Evolutionary conservation across 371 early-diverging fungal genomes (phyloP).

Genomic region (Mortierella sp.): DNA sequence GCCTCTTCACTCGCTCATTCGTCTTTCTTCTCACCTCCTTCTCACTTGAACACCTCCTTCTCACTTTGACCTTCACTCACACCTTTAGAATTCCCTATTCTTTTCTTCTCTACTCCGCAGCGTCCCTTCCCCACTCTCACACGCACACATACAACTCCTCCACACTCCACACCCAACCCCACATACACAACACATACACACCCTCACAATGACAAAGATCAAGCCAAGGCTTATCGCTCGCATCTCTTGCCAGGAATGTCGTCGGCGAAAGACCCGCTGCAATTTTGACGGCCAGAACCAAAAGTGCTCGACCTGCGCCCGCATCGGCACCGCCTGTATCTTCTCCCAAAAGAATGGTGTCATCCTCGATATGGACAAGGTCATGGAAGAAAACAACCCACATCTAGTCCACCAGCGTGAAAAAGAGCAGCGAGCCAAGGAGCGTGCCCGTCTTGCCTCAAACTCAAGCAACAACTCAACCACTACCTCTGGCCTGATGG

Average conservation of each 20-base stretch:
- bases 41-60: not conserved
- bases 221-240: constrained; percentile 57
- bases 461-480: not conserved
- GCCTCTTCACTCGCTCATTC: not conserved
- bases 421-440: constrained; percentile 49
- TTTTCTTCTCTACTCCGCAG: too few species aligned
- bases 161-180: constrained; percentile 5
- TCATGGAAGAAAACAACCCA: constrained; percentile 58
- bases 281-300: constrained; percentile 56
- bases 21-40: not conserved
- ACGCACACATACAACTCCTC: not conserved
- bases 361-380: constrained; percentile 56
- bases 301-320: constrained; percentile 54
- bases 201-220: constrained; percentile 49
- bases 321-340: constrained; percentile 52
- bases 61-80: not conserved
- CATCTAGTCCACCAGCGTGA: constrained; percentile 50
- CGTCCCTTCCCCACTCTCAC: too few species aligned
- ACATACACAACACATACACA: not conserved
- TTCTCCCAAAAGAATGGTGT: constrained; percentile 56
- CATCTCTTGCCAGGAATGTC: constrained; percentile 56
- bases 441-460: constrained; percentile 28
- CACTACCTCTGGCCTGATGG: constrained; percentile 4
- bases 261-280: constrained; percentile 56
- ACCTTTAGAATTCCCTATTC: not conserved